These are phyloP conservation scores for Coriolopsis trogii DNA, from an alignment of 1,284 basidiomycete genomes.

Conservation along the genomic window DNA sequence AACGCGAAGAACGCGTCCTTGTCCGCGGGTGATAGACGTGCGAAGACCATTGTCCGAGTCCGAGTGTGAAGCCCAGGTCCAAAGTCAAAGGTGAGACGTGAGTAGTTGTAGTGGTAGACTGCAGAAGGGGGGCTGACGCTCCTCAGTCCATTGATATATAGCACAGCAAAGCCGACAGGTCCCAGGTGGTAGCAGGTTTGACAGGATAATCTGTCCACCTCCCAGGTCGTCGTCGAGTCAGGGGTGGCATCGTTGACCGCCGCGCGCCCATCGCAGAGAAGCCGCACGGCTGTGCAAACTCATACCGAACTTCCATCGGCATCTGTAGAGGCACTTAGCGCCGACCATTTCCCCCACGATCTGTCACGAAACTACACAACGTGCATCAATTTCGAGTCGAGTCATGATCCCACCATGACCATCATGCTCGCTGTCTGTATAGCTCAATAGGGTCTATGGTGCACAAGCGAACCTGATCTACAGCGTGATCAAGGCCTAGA, in stretches of 20 bases:
- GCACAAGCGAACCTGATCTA: background rate
- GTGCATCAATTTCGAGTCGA: slow-evolving; percentile 6
- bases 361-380: background rate
- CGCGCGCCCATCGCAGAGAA: background rate
- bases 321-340: no score
- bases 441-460: no score
- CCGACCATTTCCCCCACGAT: background rate
- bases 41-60: slow-evolving; percentile 45
- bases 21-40: slow-evolving; percentile 63
- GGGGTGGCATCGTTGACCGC: background rate
- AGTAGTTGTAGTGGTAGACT: no score
- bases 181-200: no score
- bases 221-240: no score
- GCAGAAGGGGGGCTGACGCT: no score
- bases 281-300: slow-evolving; percentile 3
- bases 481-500: no score
- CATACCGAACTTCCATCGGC: no score
- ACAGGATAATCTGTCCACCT: no score
- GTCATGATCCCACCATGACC: background rate
- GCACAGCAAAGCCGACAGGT: background rate
- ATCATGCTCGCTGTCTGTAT: no score
- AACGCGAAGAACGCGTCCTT: slow-evolving; percentile 81
- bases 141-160: slow-evolving; percentile 10
- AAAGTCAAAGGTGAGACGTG: no score
- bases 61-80: background rate